Conservation (phyloP, 208 protist genomes). For the Leishmania braziliensis region DNA sequence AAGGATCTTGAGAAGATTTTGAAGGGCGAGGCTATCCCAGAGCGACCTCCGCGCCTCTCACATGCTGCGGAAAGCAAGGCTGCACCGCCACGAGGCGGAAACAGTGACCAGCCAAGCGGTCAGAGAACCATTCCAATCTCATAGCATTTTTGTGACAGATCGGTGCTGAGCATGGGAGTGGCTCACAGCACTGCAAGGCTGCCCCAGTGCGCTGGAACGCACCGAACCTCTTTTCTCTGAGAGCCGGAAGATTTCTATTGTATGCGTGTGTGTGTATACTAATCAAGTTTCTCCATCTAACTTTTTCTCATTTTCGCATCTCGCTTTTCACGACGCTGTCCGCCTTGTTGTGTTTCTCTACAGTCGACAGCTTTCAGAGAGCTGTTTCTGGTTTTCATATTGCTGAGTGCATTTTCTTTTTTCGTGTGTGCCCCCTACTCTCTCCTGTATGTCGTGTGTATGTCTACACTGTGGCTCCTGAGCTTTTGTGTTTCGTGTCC, state of each 20-base stretch:
- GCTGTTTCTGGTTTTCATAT: constrained; percentile 15
- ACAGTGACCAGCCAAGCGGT: constrained; percentile 20
- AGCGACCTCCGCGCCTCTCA: constrained; percentile 34
- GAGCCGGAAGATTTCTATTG: background rate
- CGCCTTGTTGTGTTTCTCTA: constrained; percentile 4
- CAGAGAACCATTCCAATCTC: constrained; percentile 39
- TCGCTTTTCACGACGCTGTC: background rate
- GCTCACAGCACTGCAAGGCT: background rate
- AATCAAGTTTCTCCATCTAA: background rate
- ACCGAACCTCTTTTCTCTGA: background rate
- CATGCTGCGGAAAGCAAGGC: constrained; percentile 22
- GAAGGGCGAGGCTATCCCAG: constrained; percentile 73
- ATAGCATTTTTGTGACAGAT: constrained; percentile 11
- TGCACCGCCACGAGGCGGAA: constrained; percentile 15
- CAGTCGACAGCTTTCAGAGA: background rate
- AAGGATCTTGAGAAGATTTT: constrained; percentile 80
- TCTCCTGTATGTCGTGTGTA: background rate
- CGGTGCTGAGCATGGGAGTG: background rate
- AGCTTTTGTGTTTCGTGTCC: background rate
- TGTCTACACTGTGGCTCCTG: background rate
- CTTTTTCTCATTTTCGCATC: background rate
- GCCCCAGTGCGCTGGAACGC: background rate
- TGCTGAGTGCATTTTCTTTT: constrained; percentile 14
- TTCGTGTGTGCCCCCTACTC: background rate
- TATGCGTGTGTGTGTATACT: background rate